These are phyloP conservation scores for Exophiala sp. DNA, from an alignment of 2,329 filamentous ascomycete genomes.

Conservation along the genomic window DNA sequence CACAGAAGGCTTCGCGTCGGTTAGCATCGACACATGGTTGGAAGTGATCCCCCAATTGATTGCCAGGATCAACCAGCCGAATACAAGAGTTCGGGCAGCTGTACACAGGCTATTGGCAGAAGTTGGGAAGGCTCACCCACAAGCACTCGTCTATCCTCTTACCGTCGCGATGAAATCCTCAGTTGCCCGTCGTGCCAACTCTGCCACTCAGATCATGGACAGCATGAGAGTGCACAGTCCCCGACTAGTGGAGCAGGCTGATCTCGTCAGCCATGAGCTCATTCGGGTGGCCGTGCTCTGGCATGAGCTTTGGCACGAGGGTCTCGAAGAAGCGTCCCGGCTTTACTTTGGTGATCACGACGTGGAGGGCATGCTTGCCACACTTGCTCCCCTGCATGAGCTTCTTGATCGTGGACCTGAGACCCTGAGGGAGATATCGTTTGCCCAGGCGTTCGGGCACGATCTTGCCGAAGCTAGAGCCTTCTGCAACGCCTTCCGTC, in stretches of 20 bases:
- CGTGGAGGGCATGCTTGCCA: slow-evolving; percentile 93
- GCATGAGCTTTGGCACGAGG: slow-evolving; percentile 99
- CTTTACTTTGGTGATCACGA: slow-evolving; percentile 97
- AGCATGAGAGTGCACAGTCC: slow-evolving; percentile 94
- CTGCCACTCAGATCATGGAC: slow-evolving; percentile 91
- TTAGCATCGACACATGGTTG: slow-evolving; percentile 97
- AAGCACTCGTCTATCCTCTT: slow-evolving; percentile 91
- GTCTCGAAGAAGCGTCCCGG: slow-evolving; percentile 88
- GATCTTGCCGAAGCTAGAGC: slow-evolving; percentile 92
- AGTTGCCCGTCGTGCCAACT: slow-evolving; percentile 73
- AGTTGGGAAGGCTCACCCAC: slow-evolving; percentile 88
- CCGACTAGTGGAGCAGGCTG: slow-evolving; percentile 87
- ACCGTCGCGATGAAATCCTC: slow-evolving; percentile 98
- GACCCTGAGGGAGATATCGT: slow-evolving; percentile 91
- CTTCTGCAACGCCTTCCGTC: slow-evolving; percentile 89
- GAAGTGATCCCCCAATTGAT: slow-evolving; percentile 97
- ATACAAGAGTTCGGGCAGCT: slow-evolving; percentile 76
- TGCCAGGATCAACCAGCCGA: slow-evolving; percentile 93
- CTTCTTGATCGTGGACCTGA: slow-evolving; percentile 86
- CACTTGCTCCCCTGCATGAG: slow-evolving; percentile 82
- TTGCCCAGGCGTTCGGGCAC: slow-evolving; percentile 92
- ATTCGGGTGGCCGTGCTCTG: slow-evolving; percentile 95
- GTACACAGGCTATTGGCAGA: slow-evolving; percentile 90
- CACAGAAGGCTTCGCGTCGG: slow-evolving; percentile 80
- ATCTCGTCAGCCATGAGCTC: slow-evolving; percentile 89